These are phyloP conservation scores for Hibiscus trionum DNA, from an alignment of 345 rosid species.

Conservation along the genomic window DNA sequence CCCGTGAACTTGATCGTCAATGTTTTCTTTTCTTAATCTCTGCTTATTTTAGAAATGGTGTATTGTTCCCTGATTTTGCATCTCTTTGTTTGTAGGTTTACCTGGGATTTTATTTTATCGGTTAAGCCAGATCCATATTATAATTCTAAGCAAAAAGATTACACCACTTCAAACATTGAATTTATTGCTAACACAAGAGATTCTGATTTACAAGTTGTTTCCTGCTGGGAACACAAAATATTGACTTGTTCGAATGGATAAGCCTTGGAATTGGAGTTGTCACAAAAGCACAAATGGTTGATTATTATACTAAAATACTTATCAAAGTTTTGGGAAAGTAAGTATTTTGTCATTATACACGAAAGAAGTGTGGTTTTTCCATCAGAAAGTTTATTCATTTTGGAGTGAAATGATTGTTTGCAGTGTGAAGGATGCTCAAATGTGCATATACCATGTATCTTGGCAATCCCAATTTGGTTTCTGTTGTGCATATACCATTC, in stretches of 20 bases:
- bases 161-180: slow-evolving; percentile 16
- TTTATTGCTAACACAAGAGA: neutral
- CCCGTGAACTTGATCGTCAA: slow-evolving; percentile 39
- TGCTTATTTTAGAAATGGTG: too few species aligned
- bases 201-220: neutral
- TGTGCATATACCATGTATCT: slow-evolving; percentile 82
- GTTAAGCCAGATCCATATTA: slow-evolving; percentile 56
- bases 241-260: slow-evolving; percentile 68
- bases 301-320: slow-evolving; percentile 57
- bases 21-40: neutral
- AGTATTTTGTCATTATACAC: slow-evolving; percentile 19
- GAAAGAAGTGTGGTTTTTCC: neutral
- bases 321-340: slow-evolving; percentile 72
- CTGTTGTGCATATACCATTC: slow-evolving; percentile 38
- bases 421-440: slow-evolving; percentile 87
- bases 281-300: slow-evolving; percentile 95
- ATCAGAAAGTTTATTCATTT: neutral
- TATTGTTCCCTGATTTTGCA: slow-evolving; percentile 18
- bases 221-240: slow-evolving; percentile 40
- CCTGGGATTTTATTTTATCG: slow-evolving; percentile 61
- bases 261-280: slow-evolving; percentile 66
- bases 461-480: slow-evolving; percentile 75
- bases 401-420: slow-evolving; percentile 3
- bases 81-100: slow-evolving; percentile 37
- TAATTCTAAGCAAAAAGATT: slow-evolving; percentile 8